These are phyloP conservation scores for Mucor lusitanicus DNA, from an alignment of 371 early-diverging fungal genomes.

Conservation along the genomic window DNA sequence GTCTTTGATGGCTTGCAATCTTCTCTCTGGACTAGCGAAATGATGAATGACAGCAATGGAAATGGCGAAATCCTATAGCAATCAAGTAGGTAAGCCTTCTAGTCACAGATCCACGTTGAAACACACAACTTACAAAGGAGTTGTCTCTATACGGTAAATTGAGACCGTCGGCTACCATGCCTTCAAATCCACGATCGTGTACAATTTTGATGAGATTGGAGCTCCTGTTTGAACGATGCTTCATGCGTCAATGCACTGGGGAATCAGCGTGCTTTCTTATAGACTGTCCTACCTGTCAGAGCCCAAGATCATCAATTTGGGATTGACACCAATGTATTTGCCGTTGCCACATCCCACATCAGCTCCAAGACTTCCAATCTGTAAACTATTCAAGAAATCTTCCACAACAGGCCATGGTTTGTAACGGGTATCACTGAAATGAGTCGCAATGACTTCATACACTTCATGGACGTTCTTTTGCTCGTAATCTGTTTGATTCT, in stretches of 20 bases:
- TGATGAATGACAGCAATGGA: constrained; percentile 98
- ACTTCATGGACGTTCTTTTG: constrained; percentile 86
- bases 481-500: constrained; percentile 64
- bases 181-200: constrained; percentile 76
- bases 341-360: constrained; percentile 99
- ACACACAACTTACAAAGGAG: constrained; percentile 62
- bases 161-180: constrained; percentile 84
- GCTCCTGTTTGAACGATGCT: constrained; percentile 48
- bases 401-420: constrained; percentile 99
- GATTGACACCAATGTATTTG: constrained; percentile 91
- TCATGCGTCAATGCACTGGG: neutral
- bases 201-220: constrained; percentile 79
- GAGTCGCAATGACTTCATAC: constrained; percentile 90
- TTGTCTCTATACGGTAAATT: constrained; percentile 72
- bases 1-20: constrained; percentile 78
- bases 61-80: constrained; percentile 92
- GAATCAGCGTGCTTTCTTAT: neutral
- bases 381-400: constrained; percentile 65
- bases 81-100: no score
- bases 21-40: constrained; percentile 79
- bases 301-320: constrained; percentile 74
- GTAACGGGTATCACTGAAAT: constrained; percentile 95
- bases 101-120: neutral
- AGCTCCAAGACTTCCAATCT: constrained; percentile 78
- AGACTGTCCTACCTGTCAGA: constrained; percentile 73